Evolutionary conservation across 2,329 filamentous ascomycete species (phyloP).

Genomic region (Neonectria faginata): DNA sequence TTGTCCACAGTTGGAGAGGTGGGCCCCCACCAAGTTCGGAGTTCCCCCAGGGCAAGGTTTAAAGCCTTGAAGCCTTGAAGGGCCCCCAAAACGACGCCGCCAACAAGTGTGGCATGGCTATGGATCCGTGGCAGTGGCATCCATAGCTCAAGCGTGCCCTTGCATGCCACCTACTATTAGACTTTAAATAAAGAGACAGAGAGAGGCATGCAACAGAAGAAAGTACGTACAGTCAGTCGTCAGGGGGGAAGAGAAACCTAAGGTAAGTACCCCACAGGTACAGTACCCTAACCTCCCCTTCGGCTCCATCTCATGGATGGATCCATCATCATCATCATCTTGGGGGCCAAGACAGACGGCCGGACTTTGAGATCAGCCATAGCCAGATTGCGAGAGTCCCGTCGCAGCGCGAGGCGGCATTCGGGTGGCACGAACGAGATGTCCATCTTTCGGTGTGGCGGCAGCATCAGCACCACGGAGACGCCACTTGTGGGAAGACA

Average conservation of each 20-base stretch:
- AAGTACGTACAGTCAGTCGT: not conserved
- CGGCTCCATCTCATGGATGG: not conserved
- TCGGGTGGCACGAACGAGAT: slow-evolving; percentile 11
- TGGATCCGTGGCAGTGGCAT: not conserved
- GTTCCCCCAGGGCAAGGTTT: slow-evolving; percentile 1
- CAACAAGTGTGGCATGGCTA: slow-evolving; percentile 3
- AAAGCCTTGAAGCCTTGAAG: not conserved
- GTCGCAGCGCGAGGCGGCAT: not conserved
- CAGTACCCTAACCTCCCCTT: not conserved
- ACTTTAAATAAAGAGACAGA: slow-evolving; percentile 14
- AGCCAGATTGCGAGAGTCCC: not conserved
- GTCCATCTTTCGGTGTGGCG: slow-evolving; percentile 6
- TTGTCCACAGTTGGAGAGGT: slow-evolving; percentile 13
- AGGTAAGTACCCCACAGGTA: slow-evolving; percentile 14
- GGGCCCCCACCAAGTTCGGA: slow-evolving; percentile 9
- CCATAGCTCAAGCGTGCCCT: slow-evolving; percentile 23
- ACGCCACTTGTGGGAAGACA: slow-evolving; percentile 15
- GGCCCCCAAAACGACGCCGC: slow-evolving; percentile 14
- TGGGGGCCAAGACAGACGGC: slow-evolving; percentile 21
- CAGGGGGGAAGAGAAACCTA: too few relatives aligned
- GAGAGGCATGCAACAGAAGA: not conserved
- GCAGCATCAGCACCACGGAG: slow-evolving; percentile 16
- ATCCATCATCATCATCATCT: slow-evolving; percentile 1
- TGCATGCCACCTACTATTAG: slow-evolving; percentile 14
- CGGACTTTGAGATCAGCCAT: slow-evolving; percentile 9